Evolutionary conservation across 768 basidiomycete species (phyloP), one percentile per base, ranked within the genome.

Genomic region (Kwoniella mangroviensis): DNA sequence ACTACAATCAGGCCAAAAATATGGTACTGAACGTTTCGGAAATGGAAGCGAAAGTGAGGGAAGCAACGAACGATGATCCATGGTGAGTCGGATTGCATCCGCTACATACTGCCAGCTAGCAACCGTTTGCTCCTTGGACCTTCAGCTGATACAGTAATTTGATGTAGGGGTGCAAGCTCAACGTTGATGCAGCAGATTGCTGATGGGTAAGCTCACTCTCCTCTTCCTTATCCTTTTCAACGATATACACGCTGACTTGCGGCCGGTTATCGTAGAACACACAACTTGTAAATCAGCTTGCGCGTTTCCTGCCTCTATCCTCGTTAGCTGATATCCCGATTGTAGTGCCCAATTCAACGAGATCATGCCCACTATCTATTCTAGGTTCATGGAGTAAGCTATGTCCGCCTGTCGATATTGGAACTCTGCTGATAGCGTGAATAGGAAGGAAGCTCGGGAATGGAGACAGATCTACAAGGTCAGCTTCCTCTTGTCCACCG

Each of bases 391-490:
- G 75, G 79, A 81, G 74, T 75, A 45, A 69, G 76, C 45, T 42
- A 51, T 34, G 19, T 17, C 56, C 45, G 26, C 19, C 34, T 59
- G 19, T n/a, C 22, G 41, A 15, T 6, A 41, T 52, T 19, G 43
- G 19, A 45, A 12, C 41, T 6, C 6, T 58, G 63, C 68, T 69
- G 28, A 69, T 26, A 60, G 13, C 7, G 22, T 40, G 26, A 4
- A 3, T 93, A 98, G 78, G 84, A 98, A 98, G 84, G 97, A 99
- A 84, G 97, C 97, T 0, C 86, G 91, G 22, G 93, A 99, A 81
- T 99, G 97, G 97, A 87, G 97, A 43, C 94, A 99, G 83, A 98
- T 99, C 68, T 99, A 99, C 88, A 99, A 99, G 87, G 93, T 89
- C 51, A 21, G 85, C 68, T 65, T 6, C 40, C 15, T 24, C 24